Evolutionary conservation across 2,329 filamentous ascomycete species (phyloP).

Genomic region (Penicillium sp.): DNA sequence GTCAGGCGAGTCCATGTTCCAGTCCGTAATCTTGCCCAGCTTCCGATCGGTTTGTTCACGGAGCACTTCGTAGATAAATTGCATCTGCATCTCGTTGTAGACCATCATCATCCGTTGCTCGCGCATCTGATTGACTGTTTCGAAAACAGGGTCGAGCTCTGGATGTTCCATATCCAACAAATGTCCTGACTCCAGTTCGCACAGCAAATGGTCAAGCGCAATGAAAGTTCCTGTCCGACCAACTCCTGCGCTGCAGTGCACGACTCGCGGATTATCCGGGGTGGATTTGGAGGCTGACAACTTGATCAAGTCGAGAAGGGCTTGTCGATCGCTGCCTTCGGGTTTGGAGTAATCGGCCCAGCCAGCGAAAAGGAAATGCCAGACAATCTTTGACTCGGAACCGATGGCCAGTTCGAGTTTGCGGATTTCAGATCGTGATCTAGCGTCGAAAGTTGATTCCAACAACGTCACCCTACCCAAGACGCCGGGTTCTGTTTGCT

Average conservation of each 20-base stretch:
- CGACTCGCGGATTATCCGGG: constrained; percentile 69
- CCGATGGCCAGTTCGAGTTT: constrained; percentile 60
- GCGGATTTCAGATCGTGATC: constrained; percentile 67
- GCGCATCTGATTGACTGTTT: constrained; percentile 75
- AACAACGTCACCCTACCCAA: constrained; percentile 66
- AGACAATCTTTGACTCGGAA: constrained; percentile 64
- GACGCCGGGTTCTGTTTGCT: constrained; percentile 65
- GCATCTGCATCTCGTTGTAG: constrained; percentile 78
- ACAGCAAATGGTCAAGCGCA: constrained; percentile 84
- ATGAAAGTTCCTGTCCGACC: constrained; percentile 95
- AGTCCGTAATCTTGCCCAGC: constrained; percentile 29
- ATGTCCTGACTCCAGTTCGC: constrained; percentile 74
- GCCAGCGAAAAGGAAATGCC: constrained; percentile 79
- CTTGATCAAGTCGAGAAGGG: constrained; percentile 53
- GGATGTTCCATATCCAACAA: constrained; percentile 53
- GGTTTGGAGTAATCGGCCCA: constrained; percentile 94
- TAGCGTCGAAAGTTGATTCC: constrained; percentile 55
- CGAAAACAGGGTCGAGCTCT: constrained; percentile 67
- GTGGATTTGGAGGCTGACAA: constrained; percentile 47
- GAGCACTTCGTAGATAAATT: constrained; percentile 86
- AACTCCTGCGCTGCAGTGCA: constrained; percentile 88
- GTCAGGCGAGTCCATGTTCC: constrained; percentile 15
- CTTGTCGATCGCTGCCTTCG: constrained; percentile 52
- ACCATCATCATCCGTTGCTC: constrained; percentile 96
- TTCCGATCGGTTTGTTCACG: constrained; percentile 53